Evolutionary conservation across 129 eudicot genomes (phyloP), one percentile per base, ranked within the genome.

Genomic region (Smallanthus sonchifolius): DNA sequence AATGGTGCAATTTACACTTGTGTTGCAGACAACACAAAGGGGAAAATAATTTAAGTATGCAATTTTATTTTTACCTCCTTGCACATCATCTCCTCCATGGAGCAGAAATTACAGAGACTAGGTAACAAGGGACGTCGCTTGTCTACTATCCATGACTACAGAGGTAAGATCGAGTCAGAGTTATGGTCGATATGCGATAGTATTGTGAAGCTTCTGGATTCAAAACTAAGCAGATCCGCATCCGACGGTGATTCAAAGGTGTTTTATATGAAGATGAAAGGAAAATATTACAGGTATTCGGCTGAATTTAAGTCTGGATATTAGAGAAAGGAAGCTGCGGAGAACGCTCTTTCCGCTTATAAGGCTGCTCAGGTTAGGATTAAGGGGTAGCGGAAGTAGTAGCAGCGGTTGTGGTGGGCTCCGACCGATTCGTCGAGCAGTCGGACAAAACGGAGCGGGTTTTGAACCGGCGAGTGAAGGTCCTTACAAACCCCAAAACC

Each of bases 151-250:
- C 83, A 84, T 40, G 83, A 77, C 32, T 91, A 91, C 85, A 82
- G 97, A 88, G 86, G 95, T 71, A 91, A 88, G 90, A 91, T 91
- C 83, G 97, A 91, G 79, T 20, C 73, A 0, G 94, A 89, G 82
- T 80, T 89, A 9, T 77, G 86, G 37, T 24, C 67, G 72, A 85
- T 89, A 63, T 89, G 96, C 44, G 90, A 89, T n/a, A 92, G 92
- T 7, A 90, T 87, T 8, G 10, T 87, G 39, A 87, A 83, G 77
- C 82, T 89, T 3, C 82, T 87, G 16, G 96, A 89, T 61, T 40
- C 89, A 2, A 86, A 86, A 55, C 96, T 89, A 35, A 69, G 86
- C 15, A 83, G 70, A 40, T 82, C 92, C 8, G 92, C 96, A 3
- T 39, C 85, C 34, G 42, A 37, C 55, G 96, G 91, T 4, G 96